Base-by-base conservation (phyloP, 176 grass and related monocot genomes). In the Typha latifolia region DNA sequence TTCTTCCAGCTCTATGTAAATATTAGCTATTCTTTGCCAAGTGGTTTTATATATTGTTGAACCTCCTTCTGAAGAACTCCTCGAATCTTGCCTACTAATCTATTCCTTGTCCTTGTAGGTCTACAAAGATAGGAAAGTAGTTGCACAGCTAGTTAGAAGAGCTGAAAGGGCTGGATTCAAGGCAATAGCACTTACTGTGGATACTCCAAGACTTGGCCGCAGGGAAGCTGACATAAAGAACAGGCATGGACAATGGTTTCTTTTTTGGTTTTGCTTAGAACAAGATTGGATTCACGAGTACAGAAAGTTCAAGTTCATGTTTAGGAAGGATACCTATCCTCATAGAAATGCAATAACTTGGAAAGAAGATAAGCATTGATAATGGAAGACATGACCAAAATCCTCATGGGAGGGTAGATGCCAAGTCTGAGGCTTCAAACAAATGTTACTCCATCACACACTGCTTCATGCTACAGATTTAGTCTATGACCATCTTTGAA, bases 201-300 rank as follows among this genome's bases (percentile, higher is more conserved):
- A 99, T 74, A 99, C 94, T 24, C 94, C 94, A 14, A 81, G 83
- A 49, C 94, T 99, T 68, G 94, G 94, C 2, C 89, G 89, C 29
- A 91, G 94, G 66, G 94, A 99, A 82, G 86, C 94, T 14, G 94
- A 99, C n/a, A 99, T 99, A 73, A 99, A 99, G 79, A 99, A 99
- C 79, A 81, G 89, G 94, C 89, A 71, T 26, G 14, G 2, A 8
- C 37, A 43, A 43, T 43, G 37, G 8, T 43, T 43, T 43, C 5
- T 43, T 43, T 43, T 43, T 43, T 43, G 37, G 37, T 10, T 43
- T 43, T 43, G 8, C 37, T 43, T 9, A 29, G 27, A 29, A 29
- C 27, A 29, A 29, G 27, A 1, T 29, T 29, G 27, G 37, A 43
- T 43, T 43, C 37, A 10, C 5, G 1, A 43, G 37, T 43, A 7